Base-by-base conservation (phyloP, 2,329 filamentous ascomycete species). In the Fusarium secorum region DNA sequence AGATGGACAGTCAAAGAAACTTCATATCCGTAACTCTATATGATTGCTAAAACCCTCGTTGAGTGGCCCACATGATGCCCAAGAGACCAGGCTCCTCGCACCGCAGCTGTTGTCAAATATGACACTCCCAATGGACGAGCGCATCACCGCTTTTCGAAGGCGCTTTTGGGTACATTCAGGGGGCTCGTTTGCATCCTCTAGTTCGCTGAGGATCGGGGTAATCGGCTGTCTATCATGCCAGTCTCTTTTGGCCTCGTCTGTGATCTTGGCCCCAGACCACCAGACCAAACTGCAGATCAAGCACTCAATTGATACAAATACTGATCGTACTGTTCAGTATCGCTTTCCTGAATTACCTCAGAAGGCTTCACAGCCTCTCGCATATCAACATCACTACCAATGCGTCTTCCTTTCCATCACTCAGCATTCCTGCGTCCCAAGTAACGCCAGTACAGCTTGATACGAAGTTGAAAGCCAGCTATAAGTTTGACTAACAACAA, bases 191-290 rank as follows among this genome's bases (percentile, higher is more conserved):
- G 1, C 9, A 8, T 9, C 4, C 14, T 4, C 3, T 3, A 22
- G 7, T 22, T 18, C 15, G 4, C 5, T 32, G 6, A 9, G 1
- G 10, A 0, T 22, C 6, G 9, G 11, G n/a, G 4, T 7, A n/a
- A 10, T 36, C 13, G 18, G 9, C 9, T 17, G 18, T 6, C 9
- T 51, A 20, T 15, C 17, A 26, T 20, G 4, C 13, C 18, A 24
- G 13, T 6, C 6, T n/a, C 13, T 15, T 33, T 17, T n/a, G 18
- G 6, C 8, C 11, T 17, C 13, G 9, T 15, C 7, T 15, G 17
- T 35, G 17, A 4, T 11, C 18, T 26, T 1, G 3, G 1, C 0
- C 3, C 48, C 10, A 7, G 4, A 6, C 22, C 22, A 13, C 6
- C 3, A 14, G 32, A 11, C 20, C 13, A 26, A 26, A 26, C 11